These are phyloP conservation scores for Microglena sp. DNA, from an alignment of 139 green algal genomes.

Conservation along the genomic window DNA sequence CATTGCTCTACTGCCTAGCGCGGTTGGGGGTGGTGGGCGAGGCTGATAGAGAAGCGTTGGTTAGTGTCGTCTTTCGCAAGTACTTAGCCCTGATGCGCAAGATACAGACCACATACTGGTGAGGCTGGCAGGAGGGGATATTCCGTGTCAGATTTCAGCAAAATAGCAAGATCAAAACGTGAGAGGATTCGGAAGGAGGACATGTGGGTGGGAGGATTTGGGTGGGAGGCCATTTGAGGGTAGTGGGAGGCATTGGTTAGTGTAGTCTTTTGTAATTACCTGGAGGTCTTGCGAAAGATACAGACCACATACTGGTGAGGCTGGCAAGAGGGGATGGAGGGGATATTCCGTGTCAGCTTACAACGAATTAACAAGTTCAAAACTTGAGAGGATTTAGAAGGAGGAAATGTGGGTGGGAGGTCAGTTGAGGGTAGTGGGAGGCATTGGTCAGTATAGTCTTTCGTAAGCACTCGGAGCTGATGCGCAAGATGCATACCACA, in stretches of 20 bases:
- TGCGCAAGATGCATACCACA: slow-evolving; percentile 80
- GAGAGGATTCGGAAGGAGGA: too few relatives aligned
- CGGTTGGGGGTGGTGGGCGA: slow-evolving; percentile 60
- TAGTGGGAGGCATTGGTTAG: slow-evolving; percentile 30
- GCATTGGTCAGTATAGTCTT: slow-evolving; percentile 47
- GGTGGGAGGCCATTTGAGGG: too few relatives aligned
- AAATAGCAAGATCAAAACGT: too few relatives aligned
- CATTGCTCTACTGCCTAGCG: slow-evolving; percentile 84
- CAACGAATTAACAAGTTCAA: too few relatives aligned
- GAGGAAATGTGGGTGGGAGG: too few relatives aligned
- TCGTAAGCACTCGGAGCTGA: slow-evolving; percentile 79
- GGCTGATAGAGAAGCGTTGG: slow-evolving; percentile 35
- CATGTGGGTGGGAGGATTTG: too few relatives aligned
- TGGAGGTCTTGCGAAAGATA: slow-evolving; percentile 91
- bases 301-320: slow-evolving; percentile 87
- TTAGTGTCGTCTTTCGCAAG: slow-evolving; percentile 43
- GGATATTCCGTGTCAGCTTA: too few relatives aligned
- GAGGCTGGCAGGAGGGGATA: slow-evolving; percentile 4
- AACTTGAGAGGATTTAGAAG: too few relatives aligned
- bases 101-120: slow-evolving; percentile 91
- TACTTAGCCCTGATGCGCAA: slow-evolving; percentile 86
- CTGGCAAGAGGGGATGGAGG: background rate
- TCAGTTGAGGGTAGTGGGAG: too few relatives aligned
- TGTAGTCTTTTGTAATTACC: slow-evolving; percentile 63
- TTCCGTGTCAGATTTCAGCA: too few relatives aligned